Evolutionary conservation across 306 rosid species (phyloP).

Genomic region (Fragaria iinumae): DNA sequence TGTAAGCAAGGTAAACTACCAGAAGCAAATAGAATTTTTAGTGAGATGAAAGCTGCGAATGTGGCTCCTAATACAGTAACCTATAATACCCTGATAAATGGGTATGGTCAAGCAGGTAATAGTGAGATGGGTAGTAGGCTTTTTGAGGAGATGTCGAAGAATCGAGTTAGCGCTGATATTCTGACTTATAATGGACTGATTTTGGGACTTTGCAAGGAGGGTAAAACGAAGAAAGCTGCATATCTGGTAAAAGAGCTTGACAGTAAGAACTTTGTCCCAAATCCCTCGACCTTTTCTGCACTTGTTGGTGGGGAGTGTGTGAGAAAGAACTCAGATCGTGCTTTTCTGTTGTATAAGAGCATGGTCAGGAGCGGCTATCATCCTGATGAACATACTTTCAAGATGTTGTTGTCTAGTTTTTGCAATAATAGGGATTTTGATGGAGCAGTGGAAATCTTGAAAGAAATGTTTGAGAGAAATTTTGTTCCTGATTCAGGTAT

Average conservation of each 20-base stretch:
- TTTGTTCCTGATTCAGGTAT: conserved; percentile 44
- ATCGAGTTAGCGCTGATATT: conserved; percentile 59
- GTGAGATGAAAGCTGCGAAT: conserved; percentile 61
- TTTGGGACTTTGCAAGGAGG: conserved; percentile 80
- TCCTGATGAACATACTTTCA: conserved; percentile 53
- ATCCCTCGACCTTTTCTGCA: conserved; percentile 71
- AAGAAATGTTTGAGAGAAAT: conserved; percentile 60
- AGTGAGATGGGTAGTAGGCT: conserved; percentile 56
- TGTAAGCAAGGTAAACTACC: conserved; percentile 64
- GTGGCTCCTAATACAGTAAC: conserved; percentile 65
- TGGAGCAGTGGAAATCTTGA: conserved; percentile 63
- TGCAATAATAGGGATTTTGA: conserved; percentile 66
- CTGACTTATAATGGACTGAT: conserved; percentile 78
- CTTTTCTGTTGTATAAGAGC: conserved; percentile 61
- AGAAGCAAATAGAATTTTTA: conserved; percentile 62
- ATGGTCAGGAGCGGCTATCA: conserved; percentile 67
- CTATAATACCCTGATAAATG: conserved; percentile 69
- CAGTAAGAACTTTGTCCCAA: conserved; percentile 55
- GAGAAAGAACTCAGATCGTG: conserved; percentile 59
- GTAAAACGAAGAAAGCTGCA: conserved; percentile 82
- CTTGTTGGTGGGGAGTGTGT: conserved; percentile 66
- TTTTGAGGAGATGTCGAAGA: conserved; percentile 68
- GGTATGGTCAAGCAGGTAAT: conserved; percentile 56
- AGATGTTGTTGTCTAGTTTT: conserved; percentile 51
- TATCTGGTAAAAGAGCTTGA: conserved; percentile 65